phyloP scores from a whole-genome alignment of 441 rosid species.

The Raphanus hybrid region DNA sequence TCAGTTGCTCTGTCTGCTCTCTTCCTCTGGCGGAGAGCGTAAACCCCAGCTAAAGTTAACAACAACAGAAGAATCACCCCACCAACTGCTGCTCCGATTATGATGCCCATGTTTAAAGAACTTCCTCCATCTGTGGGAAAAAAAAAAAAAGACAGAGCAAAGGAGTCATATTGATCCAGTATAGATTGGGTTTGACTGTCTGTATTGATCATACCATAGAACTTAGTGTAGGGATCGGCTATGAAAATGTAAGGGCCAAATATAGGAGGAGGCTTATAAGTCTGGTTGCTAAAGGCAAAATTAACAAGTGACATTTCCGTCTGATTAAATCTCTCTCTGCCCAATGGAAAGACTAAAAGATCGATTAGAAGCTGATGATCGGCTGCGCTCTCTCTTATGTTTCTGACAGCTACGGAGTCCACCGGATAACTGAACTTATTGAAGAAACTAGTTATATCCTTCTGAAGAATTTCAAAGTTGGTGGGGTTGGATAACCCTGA shows the following conservation, averaged over 20 bases:
- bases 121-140: neutral
- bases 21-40: neutral
- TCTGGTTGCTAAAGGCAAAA: neutral
- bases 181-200: neutral
- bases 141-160: neutral
- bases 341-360: neutral
- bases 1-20: slow-evolving; percentile 6
- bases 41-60: neutral
- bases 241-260: neutral
- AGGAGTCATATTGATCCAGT: neutral
- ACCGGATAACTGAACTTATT: neutral
- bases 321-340: neutral
- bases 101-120: neutral
- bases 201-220: neutral
- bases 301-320: neutral
- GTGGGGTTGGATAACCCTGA: neutral
- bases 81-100: neutral
- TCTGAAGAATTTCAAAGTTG: neutral
- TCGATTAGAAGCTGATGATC: neutral
- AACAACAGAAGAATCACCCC: neutral
- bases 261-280: neutral
- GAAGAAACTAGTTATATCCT: neutral
- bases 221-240: neutral
- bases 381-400: neutral
- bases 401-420: neutral